Evolutionary conservation across 805 yeast species (phyloP), one percentile per base, ranked within the genome.

Genomic region (Spathaspora passalidarum): DNA sequence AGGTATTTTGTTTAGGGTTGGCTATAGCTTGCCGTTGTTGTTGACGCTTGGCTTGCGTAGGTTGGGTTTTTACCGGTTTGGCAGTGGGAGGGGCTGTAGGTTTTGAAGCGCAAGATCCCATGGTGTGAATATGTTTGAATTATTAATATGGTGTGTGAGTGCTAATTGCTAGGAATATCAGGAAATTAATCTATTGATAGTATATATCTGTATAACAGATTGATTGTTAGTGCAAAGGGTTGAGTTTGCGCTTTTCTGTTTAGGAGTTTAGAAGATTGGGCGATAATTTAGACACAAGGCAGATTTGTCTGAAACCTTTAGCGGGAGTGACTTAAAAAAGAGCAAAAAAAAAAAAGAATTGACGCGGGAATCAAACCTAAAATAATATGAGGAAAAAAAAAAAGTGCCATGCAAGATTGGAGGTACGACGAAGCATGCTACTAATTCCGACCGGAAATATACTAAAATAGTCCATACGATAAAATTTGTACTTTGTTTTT

Each of bases 21-120:
- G 41, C 32, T 38, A 25, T 38, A 23, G 32, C 16, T 21, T 52
- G 53, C 34, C 35, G 40, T 37, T 59, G 65, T 6, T 47, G 47
- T 39, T 57, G 51, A 17, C 63, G 53, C 14, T 47, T 56, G n/a
- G 40, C 45, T 26, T 49, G 49, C 10, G 52, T 44, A 3, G 37
- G 39, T 40, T 46, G 7, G 34, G 35, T 42, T 32, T 42, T 21
- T 23, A 32, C 32, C n/a, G 42, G 7, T 18, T 14, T 32, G 2
- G 43, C 19, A 8, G 34, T 37, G 7, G 51, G 22, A 21, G 37
- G 18, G n/a, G n/a, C n/a, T 14, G 49, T 38, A 11, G 45, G 42
- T 20, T 56, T 59, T 17, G 64, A 60, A 32, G 53, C 44, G 50
- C 64, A 60, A 13, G 53, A 49, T 18, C 64, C 64, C 64, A 60